These are phyloP conservation scores for Lantana camara DNA, from an alignment of 257 asterid genomes.

Conservation along the genomic window DNA sequence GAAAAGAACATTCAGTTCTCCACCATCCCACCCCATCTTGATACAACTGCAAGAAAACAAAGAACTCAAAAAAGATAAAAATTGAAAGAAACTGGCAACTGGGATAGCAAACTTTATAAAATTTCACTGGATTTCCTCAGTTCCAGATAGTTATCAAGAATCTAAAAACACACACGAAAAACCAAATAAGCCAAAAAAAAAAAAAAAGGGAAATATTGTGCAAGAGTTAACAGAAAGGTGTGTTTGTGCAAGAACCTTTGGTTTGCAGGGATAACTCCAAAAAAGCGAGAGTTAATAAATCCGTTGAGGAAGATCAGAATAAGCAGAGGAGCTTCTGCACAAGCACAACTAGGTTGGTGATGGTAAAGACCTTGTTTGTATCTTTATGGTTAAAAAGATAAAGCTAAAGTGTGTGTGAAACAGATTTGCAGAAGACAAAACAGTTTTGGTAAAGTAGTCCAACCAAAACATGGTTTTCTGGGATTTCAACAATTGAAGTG, in stretches of 20 bases:
- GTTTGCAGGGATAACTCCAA: constrained; percentile 4
- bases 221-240: background rate
- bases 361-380: background rate
- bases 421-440: constrained; percentile 9
- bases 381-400: background rate
- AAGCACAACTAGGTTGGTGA: background rate
- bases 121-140: too few relatives aligned
- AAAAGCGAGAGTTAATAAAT: too few relatives aligned
- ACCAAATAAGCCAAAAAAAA: background rate
- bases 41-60: too few relatives aligned
- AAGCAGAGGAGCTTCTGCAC: too few relatives aligned
- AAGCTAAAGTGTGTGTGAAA: constrained; percentile 8
- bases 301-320: constrained; percentile 8
- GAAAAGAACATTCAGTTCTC: too few relatives aligned
- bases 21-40: too few relatives aligned
- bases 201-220: background rate
- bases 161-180: background rate
- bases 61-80: too few relatives aligned
- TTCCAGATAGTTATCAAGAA: background rate
- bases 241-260: too few relatives aligned
- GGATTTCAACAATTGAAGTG: background rate
- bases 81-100: background rate
- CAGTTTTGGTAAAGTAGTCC: background rate
- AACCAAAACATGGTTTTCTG: background rate
- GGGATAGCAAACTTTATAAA: background rate